phyloP scores from a whole-genome alignment of 805 yeast genomes.

The Saturnispora kantuleensis region DNA sequence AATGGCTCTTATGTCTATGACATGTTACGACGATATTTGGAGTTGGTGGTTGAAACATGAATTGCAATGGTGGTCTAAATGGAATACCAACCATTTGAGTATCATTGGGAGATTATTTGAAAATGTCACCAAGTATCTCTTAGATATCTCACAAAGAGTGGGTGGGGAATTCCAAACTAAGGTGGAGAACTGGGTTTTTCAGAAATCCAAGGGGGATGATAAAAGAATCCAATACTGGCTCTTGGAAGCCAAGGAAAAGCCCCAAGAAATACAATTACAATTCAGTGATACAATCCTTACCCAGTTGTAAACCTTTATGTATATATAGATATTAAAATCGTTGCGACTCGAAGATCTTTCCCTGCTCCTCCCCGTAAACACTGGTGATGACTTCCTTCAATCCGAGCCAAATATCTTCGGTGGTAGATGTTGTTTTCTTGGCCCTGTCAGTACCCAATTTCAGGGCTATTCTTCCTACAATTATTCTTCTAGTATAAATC shows the following conservation, averaged over 20 bases:
- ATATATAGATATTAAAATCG: not conserved
- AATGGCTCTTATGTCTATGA: constrained; percentile 36
- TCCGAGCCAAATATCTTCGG: constrained; percentile 25
- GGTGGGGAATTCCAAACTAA: constrained; percentile 10
- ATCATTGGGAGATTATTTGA: constrained; percentile 30
- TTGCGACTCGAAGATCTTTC: constrained; percentile 18
- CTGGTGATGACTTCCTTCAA: constrained; percentile 45
- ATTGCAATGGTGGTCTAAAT: constrained; percentile 4
- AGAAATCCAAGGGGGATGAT: constrained; percentile 17
- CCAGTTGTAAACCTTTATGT: not conserved
- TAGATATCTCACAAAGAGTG: constrained; percentile 21
- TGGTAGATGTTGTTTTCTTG: constrained; percentile 11
- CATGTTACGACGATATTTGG: constrained; percentile 32
- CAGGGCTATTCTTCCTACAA: constrained; percentile 23
- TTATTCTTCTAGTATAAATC: constrained; percentile 24
- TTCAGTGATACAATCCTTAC: constrained; percentile 4
- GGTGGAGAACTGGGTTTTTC: constrained; percentile 16
- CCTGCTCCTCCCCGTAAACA: constrained; percentile 33
- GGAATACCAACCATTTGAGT: constrained; percentile 7
- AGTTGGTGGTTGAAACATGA: constrained; percentile 32
- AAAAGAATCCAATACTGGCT: constrained; percentile 15
- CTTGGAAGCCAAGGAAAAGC: constrained; percentile 14
- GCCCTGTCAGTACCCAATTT: constrained; percentile 19
- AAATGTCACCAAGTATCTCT: constrained; percentile 33
- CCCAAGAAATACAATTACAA: constrained; percentile 11